phyloP scores from a whole-genome alignment of 1,139 yeast species.

The Hyphopichia pseudoburtonii region DNA sequence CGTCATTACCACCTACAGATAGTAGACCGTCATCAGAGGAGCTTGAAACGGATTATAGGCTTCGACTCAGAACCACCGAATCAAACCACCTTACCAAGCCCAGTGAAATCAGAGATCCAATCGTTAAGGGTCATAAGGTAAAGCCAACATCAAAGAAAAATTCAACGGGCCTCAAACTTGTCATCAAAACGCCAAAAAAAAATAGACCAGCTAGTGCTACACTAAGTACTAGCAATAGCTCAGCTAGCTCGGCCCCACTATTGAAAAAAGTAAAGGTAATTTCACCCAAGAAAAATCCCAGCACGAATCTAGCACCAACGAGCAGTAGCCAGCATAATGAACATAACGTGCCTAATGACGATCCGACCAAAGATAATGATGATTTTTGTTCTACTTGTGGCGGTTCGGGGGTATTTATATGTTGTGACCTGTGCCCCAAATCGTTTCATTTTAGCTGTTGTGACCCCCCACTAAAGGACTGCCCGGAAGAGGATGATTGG shows the following conservation, averaged over 20 bases:
- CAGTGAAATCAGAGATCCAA: conserved; percentile 33
- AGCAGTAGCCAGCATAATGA: conserved; percentile 3
- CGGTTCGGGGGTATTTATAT: conserved; percentile 81
- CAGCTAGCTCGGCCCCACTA: conserved; percentile 5
- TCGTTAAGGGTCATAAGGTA: background rate
- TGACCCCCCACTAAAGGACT: conserved; percentile 80
- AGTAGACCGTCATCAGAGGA: background rate
- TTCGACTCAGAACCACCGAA: conserved; percentile 31
- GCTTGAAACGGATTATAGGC: conserved; percentile 19
- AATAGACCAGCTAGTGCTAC: background rate
- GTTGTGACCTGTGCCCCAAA: conserved; percentile 91
- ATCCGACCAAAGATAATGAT: conserved; percentile 57
- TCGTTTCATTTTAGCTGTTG: conserved; percentile 91
- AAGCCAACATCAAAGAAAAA: conserved; percentile 8
- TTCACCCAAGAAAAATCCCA: conserved; percentile 38
- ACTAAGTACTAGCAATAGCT: background rate
- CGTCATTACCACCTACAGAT: conserved; percentile 2
- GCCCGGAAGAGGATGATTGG: conserved; percentile 94
- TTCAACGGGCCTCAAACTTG: background rate
- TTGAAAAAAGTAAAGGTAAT: conserved; percentile 41
- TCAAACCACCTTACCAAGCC: conserved; percentile 31
- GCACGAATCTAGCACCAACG: conserved; percentile 30
- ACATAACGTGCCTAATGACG: conserved; percentile 15
- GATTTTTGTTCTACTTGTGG: conserved; percentile 90
- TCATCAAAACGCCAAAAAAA: conserved; percentile 2